Conservation (phyloP, 2,329 filamentous ascomycete genomes). For the Herpotrichia juniperi region DNA sequence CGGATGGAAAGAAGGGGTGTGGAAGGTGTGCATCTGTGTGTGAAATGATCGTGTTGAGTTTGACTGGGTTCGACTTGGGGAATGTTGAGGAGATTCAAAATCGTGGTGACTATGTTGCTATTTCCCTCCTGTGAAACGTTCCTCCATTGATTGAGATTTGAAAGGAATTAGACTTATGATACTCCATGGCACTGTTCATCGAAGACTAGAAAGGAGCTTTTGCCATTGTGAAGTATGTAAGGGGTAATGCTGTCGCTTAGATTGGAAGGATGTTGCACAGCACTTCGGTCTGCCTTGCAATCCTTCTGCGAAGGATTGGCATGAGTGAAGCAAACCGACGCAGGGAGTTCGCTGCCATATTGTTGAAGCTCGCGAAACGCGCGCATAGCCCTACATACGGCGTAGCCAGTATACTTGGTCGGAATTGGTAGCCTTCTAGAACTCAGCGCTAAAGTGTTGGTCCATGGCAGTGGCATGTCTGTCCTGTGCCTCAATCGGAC, state of each 20-base stretch:
- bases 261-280: too few species aligned
- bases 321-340: not conserved
- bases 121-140: too few species aligned
- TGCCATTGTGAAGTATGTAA: not conserved
- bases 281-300: not conserved
- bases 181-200: too few species aligned
- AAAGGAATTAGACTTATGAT: too few species aligned
- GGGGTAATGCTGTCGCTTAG: not conserved
- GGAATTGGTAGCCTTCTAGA: not conserved
- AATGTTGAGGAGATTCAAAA: too few species aligned
- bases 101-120: too few species aligned
- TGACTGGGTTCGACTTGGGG: too few species aligned
- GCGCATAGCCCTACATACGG: not conserved
- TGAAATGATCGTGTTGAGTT: too few species aligned
- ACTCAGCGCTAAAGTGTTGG: not conserved
- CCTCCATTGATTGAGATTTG: too few species aligned
- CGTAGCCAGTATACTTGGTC: not conserved
- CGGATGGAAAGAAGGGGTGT: too few species aligned
- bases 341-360: not conserved
- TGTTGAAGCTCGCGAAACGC: not conserved
- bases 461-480: not conserved
- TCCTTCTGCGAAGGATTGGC: not conserved
- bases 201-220: too few species aligned
- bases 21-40: too few species aligned
- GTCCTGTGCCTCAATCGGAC: not conserved